Percentiles rank a stretch among this genome's conserved stretches.
Evolutionary conservation across 2,329 filamentous ascomycete species (phyloP).

Genomic region (Ascochyta rabiei): DNA sequence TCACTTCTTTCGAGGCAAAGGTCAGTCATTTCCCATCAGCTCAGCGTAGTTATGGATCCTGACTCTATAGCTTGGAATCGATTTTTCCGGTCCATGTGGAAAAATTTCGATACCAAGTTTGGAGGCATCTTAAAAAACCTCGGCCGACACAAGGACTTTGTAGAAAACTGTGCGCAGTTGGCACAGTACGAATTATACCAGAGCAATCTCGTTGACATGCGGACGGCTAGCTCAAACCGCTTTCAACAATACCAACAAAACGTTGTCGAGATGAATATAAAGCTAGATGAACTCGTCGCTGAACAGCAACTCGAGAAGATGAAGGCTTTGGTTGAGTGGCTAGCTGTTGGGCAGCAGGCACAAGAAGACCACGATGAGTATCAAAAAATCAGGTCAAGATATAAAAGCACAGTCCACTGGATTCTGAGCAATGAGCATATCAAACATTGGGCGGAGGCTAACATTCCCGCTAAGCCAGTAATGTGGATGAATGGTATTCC

Average conservation of each 20-base stretch:
- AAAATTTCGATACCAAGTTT: conserved; percentile 38
- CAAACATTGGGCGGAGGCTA: conserved; percentile 24
- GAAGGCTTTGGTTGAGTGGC: conserved; percentile 25
- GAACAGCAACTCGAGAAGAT: conserved; percentile 23
- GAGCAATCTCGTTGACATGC: not conserved
- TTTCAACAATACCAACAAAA: conserved; percentile 21
- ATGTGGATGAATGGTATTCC: conserved; percentile 32
- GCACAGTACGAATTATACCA: conserved; percentile 19
- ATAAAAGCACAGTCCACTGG: conserved; percentile 26
- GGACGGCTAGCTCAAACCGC: not conserved
- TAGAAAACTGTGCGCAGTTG: conserved; percentile 31
- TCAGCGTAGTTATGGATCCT: not conserved
- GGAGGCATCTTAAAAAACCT: conserved; percentile 35
- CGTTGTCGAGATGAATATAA: conserved; percentile 18
- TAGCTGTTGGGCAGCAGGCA: conserved; percentile 20
- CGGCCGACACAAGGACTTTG: conserved; percentile 30
- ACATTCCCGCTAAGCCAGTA: conserved; percentile 11
- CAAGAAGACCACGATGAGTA: conserved; percentile 21
- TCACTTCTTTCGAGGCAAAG: conserved; percentile 29
- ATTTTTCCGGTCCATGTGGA: conserved; percentile 36
- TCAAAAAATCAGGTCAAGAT: conserved; percentile 10
- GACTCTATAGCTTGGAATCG: conserved; percentile 22
- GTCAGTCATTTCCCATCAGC: conserved; percentile 17
- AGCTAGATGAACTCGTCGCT: conserved; percentile 15
- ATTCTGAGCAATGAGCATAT: conserved; percentile 27